phyloP scores from a whole-genome alignment of 768 basidiomycete genomes.

The Naganishia kalamii region DNA sequence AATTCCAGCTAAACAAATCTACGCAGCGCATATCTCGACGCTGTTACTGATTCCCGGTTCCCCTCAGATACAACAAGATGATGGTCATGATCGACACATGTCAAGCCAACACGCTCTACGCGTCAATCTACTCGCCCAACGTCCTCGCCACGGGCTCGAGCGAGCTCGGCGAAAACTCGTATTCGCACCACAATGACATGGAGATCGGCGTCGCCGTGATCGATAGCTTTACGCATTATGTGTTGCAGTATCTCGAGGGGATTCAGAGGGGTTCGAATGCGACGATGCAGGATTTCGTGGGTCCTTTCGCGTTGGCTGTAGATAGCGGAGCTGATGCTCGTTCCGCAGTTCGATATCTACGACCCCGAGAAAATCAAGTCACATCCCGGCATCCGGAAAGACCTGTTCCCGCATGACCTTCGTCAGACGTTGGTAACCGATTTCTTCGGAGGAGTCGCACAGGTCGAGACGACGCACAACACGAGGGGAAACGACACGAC shows the following conservation, averaged over 20 bases:
- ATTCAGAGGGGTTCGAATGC: conserved; percentile 82
- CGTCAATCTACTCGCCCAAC: conserved; percentile 86
- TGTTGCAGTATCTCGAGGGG: conserved; percentile 82
- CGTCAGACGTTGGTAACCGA: conserved; percentile 64
- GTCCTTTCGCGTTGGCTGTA: conserved; percentile 35
- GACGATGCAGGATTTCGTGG: conserved; percentile 73
- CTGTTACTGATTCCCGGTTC: background rate
- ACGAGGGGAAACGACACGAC: background rate
- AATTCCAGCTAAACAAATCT: too few species aligned
- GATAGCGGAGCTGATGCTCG: background rate
- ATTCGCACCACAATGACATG: conserved; percentile 90
- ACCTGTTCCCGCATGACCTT: conserved; percentile 63
- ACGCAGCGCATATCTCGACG: too few species aligned
- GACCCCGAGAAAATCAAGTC: conserved; percentile 70
- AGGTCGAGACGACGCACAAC: conserved; percentile 59
- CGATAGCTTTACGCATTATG: conserved; percentile 86
- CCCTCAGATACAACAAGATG: conserved; percentile 77
- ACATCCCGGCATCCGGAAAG: conserved; percentile 78
- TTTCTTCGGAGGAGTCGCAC: conserved; percentile 81
- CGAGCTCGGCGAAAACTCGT: conserved; percentile 77
- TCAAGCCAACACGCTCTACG: conserved; percentile 93
- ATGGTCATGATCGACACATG: conserved; percentile 99
- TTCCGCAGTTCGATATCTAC: conserved; percentile 69
- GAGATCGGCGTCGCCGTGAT: conserved; percentile 95
- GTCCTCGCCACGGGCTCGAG: conserved; percentile 87